Base-by-base conservation (phyloP, 169 alveolate species). In the Cryptosporidium sp. region DNA sequence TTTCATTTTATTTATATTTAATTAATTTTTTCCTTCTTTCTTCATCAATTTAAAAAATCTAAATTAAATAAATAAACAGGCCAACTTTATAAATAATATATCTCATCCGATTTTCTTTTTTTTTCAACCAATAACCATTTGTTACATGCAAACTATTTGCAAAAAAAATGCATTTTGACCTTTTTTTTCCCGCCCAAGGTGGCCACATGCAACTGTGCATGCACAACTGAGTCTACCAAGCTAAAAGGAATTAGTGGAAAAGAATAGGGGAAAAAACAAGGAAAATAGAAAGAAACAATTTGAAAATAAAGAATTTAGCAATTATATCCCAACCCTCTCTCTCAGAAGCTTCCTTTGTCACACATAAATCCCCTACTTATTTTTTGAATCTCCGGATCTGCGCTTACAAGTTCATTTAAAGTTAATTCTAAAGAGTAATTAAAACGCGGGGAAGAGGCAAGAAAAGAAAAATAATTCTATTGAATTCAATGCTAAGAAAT, bases 151-250 rank as follows among this genome's bases (percentile, higher is more conserved):
- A 56, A 21, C 67, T 23, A 56, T 52, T 18, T 56, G 67, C 53
- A 65, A 31, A 65, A 26, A 45, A 37, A 71, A 71, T 48, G 65
- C 85, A 51, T 51, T 52, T 51, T 71, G 85, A 71, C 85, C 69
- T 33, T 71, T 45, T 23, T 23, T 45, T 29, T 71, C 67, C 85
- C 85, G 69, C 69, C 85, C 69, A 39, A 21, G n/a, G 2, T 52
- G 69, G 51, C 85, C 85, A 71, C 85, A 71, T 71, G 69, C 48
- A 48, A 71, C 39, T 29, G 2, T 21, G 67, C 85, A 71, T 71
- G 85, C 85, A 71, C 39, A 71, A 60, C 26, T 56, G 67, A 56
- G 67, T 56, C 67, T 56, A 56, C 67, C 12, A 12, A 48, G 16
- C 56, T 48, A 31, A 1, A 31, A 1, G 4, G 35, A 31, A 31